These are phyloP conservation scores for Solanum commersonii DNA, from an alignment of 257 asterid genomes.

Conservation along the genomic window DNA sequence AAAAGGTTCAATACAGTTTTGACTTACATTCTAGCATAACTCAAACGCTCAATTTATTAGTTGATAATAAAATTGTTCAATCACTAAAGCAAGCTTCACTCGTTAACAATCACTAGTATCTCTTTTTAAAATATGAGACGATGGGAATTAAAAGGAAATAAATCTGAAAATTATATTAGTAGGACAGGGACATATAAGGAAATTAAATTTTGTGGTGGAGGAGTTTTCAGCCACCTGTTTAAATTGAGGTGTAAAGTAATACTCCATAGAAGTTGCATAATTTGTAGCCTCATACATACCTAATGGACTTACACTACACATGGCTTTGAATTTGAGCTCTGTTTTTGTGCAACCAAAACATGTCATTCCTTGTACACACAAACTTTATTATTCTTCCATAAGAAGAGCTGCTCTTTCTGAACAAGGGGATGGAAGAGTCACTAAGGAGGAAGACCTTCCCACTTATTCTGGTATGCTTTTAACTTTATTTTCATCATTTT, in stretches of 20 bases:
- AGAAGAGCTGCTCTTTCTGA: conserved; percentile 52
- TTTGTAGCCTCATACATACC: conserved; percentile 5
- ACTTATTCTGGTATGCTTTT: conserved; percentile 30
- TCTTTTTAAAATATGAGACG: neutral
- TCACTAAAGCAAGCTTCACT: neutral
- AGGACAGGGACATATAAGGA: neutral
- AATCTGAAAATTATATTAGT: neutral
- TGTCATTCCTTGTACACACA: conserved; percentile 22
- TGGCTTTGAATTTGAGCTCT: conserved; percentile 55
- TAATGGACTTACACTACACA: conserved; percentile 12
- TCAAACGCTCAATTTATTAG: too few relatives aligned
- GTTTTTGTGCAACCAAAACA: conserved; percentile 33
- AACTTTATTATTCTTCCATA: conserved; percentile 11
- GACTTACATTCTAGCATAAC: neutral
- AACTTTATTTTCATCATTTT: neutral
- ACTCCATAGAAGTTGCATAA: conserved; percentile 12
- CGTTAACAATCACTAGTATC: too few relatives aligned
- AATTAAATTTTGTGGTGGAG: conserved; percentile 42
- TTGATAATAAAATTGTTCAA: neutral
- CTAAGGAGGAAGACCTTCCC: conserved; percentile 52
- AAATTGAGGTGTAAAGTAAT: conserved; percentile 28
- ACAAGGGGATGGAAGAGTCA: conserved; percentile 44
- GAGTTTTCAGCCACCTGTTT: conserved; percentile 19
- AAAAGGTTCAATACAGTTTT: too few relatives aligned
- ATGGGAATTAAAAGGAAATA: neutral